phyloP scores from a whole-genome alignment of 352 stramenopile genomes.

The Aphanomyces cochlioides region DNA sequence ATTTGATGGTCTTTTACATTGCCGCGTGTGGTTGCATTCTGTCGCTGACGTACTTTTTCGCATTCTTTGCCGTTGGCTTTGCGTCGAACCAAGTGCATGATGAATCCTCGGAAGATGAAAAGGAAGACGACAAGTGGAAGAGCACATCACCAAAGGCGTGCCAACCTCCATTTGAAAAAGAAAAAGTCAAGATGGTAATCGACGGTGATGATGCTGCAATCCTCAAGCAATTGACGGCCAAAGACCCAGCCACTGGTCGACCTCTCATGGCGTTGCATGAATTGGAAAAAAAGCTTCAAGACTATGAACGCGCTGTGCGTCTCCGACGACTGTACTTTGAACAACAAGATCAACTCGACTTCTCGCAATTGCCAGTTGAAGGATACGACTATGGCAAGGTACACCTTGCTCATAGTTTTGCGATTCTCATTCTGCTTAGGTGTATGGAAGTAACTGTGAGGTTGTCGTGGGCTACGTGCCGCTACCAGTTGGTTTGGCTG shows the following conservation, averaged over 20 bases:
- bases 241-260: slow-evolving; percentile 14
- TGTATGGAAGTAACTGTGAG: slow-evolving; percentile 89
- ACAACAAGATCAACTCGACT: slow-evolving; percentile 31
- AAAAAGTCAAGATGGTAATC: not conserved
- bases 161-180: slow-evolving; percentile 9
- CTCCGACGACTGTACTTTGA: slow-evolving; percentile 52
- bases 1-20: slow-evolving; percentile 25
- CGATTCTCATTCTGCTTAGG: slow-evolving; percentile 28
- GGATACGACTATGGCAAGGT: slow-evolving; percentile 63
- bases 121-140: slow-evolving; percentile 4
- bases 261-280: slow-evolving; percentile 45
- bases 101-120: slow-evolving; percentile 15
- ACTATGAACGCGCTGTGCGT: slow-evolving; percentile 67
- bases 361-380: slow-evolving; percentile 21
- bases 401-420: not conserved
- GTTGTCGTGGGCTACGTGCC: slow-evolving; percentile 89
- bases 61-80: slow-evolving; percentile 28
- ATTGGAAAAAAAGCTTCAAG: slow-evolving; percentile 78
- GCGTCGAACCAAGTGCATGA: slow-evolving; percentile 24
- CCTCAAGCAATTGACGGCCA: not conserved
- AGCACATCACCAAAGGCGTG: slow-evolving; percentile 10
- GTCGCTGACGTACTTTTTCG: slow-evolving; percentile 30
- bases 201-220: slow-evolving; percentile 20
- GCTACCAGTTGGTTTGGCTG: slow-evolving; percentile 83
- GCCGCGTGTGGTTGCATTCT: slow-evolving; percentile 4